Evolutionary conservation across 2,329 filamentous ascomycete genomes (phyloP).

Genomic region (Hypoxylon sp.): DNA sequence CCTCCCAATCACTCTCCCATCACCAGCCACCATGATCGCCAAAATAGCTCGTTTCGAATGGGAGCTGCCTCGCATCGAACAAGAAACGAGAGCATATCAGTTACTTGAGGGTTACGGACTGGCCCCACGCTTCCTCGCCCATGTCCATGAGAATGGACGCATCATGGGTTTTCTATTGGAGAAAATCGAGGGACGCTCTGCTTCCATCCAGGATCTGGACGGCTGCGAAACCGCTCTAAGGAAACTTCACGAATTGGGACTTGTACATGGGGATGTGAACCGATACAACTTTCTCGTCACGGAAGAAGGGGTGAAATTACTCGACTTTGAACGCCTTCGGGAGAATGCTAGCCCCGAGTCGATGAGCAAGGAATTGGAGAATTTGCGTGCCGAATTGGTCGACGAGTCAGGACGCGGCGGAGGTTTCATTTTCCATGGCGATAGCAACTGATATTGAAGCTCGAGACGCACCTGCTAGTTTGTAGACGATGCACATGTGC

Average conservation of each 20-base stretch:
- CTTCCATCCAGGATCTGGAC: conserved; percentile 50
- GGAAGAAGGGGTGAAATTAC: conserved; percentile 49
- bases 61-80: conserved; percentile 55
- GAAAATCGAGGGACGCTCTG: conserved; percentile 54
- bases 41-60: conserved; percentile 56
- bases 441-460: too few relatives aligned
- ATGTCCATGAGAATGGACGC: conserved; percentile 55
- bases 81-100: conserved; percentile 53
- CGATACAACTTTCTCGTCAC: conserved; percentile 55
- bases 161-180: conserved; percentile 57
- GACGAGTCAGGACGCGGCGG: too few relatives aligned
- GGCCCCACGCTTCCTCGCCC: conserved; percentile 55
- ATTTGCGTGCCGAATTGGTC: too few relatives aligned
- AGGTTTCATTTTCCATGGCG: too few relatives aligned
- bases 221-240: conserved; percentile 51
- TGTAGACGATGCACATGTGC: too few relatives aligned
- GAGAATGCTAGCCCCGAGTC: too few relatives aligned
- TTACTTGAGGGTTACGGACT: conserved; percentile 51
- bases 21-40: conserved; percentile 47
- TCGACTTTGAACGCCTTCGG: conserved; percentile 53
- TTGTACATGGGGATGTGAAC: conserved; percentile 58
- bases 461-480: too few relatives aligned
- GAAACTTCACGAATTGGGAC: conserved; percentile 50
- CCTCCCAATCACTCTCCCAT: too few relatives aligned
- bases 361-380: too few relatives aligned